Conservation (phyloP, 1,139 yeast genomes). For the Kodamaea sp. region DNA sequence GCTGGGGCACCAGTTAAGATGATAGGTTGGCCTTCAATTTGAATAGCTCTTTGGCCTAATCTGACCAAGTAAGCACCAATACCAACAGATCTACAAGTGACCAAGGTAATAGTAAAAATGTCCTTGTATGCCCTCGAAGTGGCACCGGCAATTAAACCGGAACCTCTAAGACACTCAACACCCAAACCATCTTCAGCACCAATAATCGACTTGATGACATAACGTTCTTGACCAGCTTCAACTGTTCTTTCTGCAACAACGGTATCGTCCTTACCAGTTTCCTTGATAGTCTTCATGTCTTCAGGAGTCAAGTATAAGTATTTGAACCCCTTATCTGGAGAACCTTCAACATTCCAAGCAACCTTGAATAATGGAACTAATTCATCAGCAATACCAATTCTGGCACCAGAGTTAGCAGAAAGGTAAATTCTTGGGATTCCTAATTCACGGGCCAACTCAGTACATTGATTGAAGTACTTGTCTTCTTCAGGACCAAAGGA, state of each 20-base stretch:
- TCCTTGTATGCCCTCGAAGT: constrained; percentile 97
- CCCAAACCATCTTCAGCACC: constrained; percentile 97
- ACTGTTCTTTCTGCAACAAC: constrained; percentile 80
- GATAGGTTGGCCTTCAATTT: constrained; percentile 97
- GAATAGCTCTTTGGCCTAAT: constrained; percentile 97
- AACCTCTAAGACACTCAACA: constrained; percentile 96
- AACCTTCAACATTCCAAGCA: constrained; percentile 80
- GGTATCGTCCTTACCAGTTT: constrained; percentile 57
- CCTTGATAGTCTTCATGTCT: constrained; percentile 60
- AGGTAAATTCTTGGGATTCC: constrained; percentile 95
- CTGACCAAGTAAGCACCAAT: constrained; percentile 98
- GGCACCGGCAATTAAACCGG: constrained; percentile 98
- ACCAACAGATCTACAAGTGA: constrained; percentile 98
- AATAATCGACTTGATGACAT: constrained; percentile 78
- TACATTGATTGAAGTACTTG: constrained; percentile 83
- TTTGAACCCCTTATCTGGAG: constrained; percentile 84
- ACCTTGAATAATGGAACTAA: constrained; percentile 85
- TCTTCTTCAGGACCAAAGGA: constrained; percentile 99
- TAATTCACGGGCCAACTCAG: constrained; percentile 83
- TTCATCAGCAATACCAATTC: constrained; percentile 98
- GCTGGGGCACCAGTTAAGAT: constrained; percentile 99
- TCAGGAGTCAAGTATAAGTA: constrained; percentile 81
- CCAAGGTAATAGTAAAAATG: constrained; percentile 92
- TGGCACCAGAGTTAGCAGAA: constrained; percentile 98
- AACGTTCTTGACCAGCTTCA: constrained; percentile 81